Conservation (phyloP, 495 filamentous ascomycete species). For the Evernia prunastri region DNA sequence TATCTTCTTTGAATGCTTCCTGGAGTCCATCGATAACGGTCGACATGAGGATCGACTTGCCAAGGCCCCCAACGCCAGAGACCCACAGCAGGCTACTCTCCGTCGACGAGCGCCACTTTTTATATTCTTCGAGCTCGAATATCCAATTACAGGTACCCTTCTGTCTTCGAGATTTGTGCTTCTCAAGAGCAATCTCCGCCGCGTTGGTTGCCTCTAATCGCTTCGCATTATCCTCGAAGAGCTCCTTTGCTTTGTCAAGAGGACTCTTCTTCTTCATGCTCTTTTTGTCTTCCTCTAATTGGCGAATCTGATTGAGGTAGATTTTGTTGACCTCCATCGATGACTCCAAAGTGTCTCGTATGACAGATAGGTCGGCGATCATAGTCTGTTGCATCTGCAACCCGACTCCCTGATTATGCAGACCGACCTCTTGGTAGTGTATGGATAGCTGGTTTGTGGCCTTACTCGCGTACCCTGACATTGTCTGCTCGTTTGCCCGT, state of each 20-base stretch:
- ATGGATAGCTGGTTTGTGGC: background rate
- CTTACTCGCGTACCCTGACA: slow-evolving; percentile 7
- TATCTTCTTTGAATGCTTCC: background rate
- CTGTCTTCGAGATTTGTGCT: background rate
- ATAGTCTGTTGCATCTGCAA: slow-evolving; percentile 7
- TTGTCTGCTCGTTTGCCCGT: background rate
- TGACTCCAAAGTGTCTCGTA: slow-evolving; percentile 6
- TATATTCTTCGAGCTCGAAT: background rate
- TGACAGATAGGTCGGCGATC: slow-evolving; percentile 9
- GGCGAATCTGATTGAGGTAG: background rate
- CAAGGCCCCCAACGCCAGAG: background rate
- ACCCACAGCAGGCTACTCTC: background rate
- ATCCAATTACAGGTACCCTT: background rate
- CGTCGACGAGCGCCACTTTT: background rate
- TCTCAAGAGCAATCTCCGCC: background rate
- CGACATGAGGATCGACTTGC: slow-evolving; percentile 6
- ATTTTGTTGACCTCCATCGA: slow-evolving; percentile 6
- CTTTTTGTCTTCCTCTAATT: slow-evolving; percentile 4
- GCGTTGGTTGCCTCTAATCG: background rate
- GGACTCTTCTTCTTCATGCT: slow-evolving; percentile 9
- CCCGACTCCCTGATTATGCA: slow-evolving; percentile 1
- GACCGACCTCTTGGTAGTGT: slow-evolving; percentile 5
- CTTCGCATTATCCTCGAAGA: background rate
- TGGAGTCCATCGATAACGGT: background rate
- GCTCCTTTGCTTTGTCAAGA: slow-evolving; percentile 1